phyloP scores from a whole-genome alignment of 192 early-diverging fungal genomes.

The Jimgerdemannia lactiflua region DNA sequence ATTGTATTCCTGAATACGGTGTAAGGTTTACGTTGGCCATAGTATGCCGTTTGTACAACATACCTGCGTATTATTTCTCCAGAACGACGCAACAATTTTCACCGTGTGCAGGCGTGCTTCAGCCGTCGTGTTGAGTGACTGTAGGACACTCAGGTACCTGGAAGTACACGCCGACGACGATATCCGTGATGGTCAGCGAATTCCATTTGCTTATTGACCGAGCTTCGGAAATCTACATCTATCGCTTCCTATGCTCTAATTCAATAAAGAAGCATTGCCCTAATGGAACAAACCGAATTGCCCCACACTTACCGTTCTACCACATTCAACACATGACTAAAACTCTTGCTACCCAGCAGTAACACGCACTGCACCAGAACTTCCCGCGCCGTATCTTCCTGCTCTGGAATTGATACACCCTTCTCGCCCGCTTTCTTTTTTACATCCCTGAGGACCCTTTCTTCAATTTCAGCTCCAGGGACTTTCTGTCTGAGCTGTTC shows the following conservation, averaged over 20 bases:
- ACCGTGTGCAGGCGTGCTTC: slow-evolving; percentile 76
- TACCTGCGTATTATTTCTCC: slow-evolving; percentile 80
- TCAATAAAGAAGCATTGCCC: not conserved
- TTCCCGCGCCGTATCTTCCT: slow-evolving; percentile 60
- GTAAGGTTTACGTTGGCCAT: too few species aligned
- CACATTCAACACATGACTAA: slow-evolving; percentile 90
- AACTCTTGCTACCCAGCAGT: slow-evolving; percentile 88
- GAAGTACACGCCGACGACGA: not conserved
- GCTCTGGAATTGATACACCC: slow-evolving; percentile 23
- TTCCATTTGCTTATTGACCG: too few species aligned
- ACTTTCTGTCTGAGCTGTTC: slow-evolving; percentile 43
- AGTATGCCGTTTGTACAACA: not conserved
- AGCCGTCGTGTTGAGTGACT: slow-evolving; percentile 50
- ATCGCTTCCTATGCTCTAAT: too few species aligned
- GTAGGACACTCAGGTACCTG: slow-evolving; percentile 65
- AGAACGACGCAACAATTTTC: slow-evolving; percentile 77
- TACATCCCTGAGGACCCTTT: slow-evolving; percentile 31
- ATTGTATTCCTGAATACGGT: not conserved
- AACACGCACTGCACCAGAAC: slow-evolving; percentile 84
- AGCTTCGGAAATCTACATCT: too few species aligned
- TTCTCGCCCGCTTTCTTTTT: slow-evolving; percentile 32
- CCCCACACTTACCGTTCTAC: slow-evolving; percentile 73
- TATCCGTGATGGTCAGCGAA: too few species aligned
- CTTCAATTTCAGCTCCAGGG: slow-evolving; percentile 43
- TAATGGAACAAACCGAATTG: not conserved